A percentile compares a stretch with the other conserved stretches of the same genome.
Conservation (phyloP, 768 basidiomycete species). For the Chalciporus chontae region DNA sequence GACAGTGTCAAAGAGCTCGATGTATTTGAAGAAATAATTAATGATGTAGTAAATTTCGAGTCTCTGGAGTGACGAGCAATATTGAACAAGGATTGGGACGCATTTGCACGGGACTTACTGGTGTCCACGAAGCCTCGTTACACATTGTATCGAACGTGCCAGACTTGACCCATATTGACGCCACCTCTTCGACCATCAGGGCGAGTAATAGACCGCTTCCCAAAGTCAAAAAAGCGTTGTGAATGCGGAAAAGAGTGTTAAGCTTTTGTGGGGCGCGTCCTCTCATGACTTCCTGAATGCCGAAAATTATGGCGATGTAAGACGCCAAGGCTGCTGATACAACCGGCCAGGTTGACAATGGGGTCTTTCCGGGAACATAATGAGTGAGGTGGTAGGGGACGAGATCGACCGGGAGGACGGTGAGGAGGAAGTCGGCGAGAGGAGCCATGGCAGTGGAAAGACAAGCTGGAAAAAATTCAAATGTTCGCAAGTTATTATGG, state of each 20-base stretch:
- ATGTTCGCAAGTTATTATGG: constrained; percentile 30
- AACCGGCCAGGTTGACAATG: constrained; percentile 56
- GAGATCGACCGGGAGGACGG: constrained; percentile 48
- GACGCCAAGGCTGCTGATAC: constrained; percentile 67
- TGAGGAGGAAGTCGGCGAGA: constrained; percentile 70
- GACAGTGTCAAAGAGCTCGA: constrained; percentile 94
- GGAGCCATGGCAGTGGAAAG: constrained; percentile 52
- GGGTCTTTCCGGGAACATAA: constrained; percentile 56
- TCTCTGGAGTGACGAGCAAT: constrained; percentile 43
- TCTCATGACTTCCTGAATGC: constrained; percentile 81
- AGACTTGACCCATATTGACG: constrained; percentile 71
- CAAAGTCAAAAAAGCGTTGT: constrained; percentile 84
- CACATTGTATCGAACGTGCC: constrained; percentile 81
- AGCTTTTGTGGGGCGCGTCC: constrained; percentile 69
- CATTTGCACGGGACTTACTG: constrained; percentile 49
- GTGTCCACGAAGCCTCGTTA: constrained; percentile 74
- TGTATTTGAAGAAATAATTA: constrained; percentile 98
- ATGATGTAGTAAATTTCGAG: constrained; percentile 97
- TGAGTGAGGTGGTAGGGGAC: constrained; percentile 35
- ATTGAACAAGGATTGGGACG: neutral
- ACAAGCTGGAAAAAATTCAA: constrained; percentile 22
- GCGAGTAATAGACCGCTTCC: constrained; percentile 82
- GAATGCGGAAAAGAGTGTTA: constrained; percentile 79
- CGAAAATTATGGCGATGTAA: constrained; percentile 89
- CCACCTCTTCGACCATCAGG: constrained; percentile 90